Base-by-base conservation (phyloP, 345 rosid genomes). In the Raphanus sativus region DNA sequence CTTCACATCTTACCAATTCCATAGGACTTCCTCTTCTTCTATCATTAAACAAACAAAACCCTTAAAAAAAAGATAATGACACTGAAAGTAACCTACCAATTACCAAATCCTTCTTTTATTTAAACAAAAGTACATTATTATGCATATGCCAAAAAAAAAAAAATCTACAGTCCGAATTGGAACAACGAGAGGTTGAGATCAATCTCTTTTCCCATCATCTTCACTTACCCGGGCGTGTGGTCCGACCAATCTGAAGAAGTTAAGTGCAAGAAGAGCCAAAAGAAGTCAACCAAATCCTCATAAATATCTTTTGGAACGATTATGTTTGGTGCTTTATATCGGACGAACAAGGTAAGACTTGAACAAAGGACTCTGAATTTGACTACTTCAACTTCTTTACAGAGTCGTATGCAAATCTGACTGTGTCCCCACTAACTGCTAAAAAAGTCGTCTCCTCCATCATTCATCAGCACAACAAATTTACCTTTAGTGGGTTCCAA, bases 401-500 rank as follows among this genome's bases (percentile, higher is more conserved):
- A 60, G 13, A 73, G 56, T 48, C 45, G 69, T 45, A 9, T 48
- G 69, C 25, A n/a, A 65, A 59, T 62, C 45, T 48, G 68, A 50
- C 55, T 73, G 45, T 79, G 74, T 68, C 79, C 62, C 79, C 79
- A 79, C 78, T 68, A 62, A 8, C 13, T 73, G 29, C 40, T 42
- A 40, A 56, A 74, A n/a, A 79, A 79, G 82, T 79, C 82, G 63
- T 69, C 71, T 64, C 71, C 48, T 48, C 32, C 13, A 52, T 76
- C 69, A 67, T 77, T 77, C 65, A 21, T 66, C 45, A 15, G 54
- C 65, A 60, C 71, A 71, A 42, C 65, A 70, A 28, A 63, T 52
- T 10, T 36, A 63, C 76, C 52, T 79, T 62, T 74, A 74, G 78
- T 73, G 82, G 82, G 60, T 73, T 54, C 60, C 82, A 79, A 71